phyloP scores from a whole-genome alignment of 257 asterid genomes.

The Mitragyna speciosa region DNA sequence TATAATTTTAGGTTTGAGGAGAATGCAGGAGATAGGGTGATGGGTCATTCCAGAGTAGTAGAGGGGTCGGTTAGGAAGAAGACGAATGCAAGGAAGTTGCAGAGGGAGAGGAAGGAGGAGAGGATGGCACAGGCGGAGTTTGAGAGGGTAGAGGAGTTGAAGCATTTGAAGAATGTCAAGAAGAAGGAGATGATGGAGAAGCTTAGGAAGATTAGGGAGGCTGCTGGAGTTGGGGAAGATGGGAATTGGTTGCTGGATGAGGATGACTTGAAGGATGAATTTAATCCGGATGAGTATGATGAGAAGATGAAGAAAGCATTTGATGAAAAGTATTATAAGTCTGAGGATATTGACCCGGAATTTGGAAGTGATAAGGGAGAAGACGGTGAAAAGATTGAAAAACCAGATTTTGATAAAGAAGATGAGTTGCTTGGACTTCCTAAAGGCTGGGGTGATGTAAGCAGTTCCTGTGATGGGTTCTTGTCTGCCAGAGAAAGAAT shows the following conservation, averaged over 20 bases:
- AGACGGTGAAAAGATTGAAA: slow-evolving; percentile 43
- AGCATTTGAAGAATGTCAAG: slow-evolving; percentile 80
- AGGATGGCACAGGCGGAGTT: slow-evolving; percentile 61
- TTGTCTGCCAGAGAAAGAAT: slow-evolving; percentile 47
- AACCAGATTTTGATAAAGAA: slow-evolving; percentile 82
- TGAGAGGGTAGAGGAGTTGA: slow-evolving; percentile 74
- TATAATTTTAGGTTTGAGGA: slow-evolving; percentile 78
- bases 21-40: slow-evolving; percentile 73
- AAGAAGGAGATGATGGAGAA: slow-evolving; percentile 79
- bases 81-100: slow-evolving; percentile 58
- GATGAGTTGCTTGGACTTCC: slow-evolving; percentile 83
- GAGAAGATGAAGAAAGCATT: slow-evolving; percentile 70
- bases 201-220: slow-evolving; percentile 71
- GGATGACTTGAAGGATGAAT: slow-evolving; percentile 76
- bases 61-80: slow-evolving; percentile 91
- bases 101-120: slow-evolving; percentile 88
- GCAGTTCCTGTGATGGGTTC: slow-evolving; percentile 47
- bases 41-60: slow-evolving; percentile 66
- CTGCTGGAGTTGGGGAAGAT: slow-evolving; percentile 64
- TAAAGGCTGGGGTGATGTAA: slow-evolving; percentile 59
- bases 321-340: slow-evolving; percentile 59
- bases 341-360: slow-evolving; percentile 57
- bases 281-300: slow-evolving; percentile 71
- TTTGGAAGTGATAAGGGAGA: slow-evolving; percentile 62
- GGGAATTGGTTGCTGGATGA: slow-evolving; percentile 43